Evolutionary conservation across 768 basidiomycete species (phyloP), one percentile per base, ranked within the genome.

Genomic region (Kondoa subrosea): DNA sequence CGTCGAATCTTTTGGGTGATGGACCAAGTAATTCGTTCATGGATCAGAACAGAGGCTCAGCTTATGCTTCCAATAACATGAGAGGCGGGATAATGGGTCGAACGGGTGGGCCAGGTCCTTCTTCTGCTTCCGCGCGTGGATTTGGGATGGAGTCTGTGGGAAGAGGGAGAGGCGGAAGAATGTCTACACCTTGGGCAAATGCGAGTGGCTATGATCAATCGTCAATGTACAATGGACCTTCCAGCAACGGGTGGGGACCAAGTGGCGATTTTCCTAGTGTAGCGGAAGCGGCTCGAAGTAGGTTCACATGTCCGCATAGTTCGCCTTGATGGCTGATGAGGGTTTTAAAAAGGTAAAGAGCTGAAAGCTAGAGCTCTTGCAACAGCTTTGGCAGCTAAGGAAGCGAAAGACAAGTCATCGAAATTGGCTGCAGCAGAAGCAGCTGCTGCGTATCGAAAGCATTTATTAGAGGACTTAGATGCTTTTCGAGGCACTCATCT

Each of bases 401-500:
- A 73, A 29, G 68, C 71, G 21, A 71, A 74, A 3, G 65, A 72
- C 63, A 74, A 65, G 31, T 64, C 29, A 59, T 67, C 67, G 8
- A 73, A 75, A 64, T 73, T 76, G 69, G 77, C 82, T 56, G 77
- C 81, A 1, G 81, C 82, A n/a, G 83, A 84, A 57, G 78, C 80
- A 16, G 81, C 81, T 25, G 80, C 80, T 0, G 80, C 81, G 4
- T 82, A 82, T 72, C 85, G 85, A 75, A 84, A 84, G 74, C 82
- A 84, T 21, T 78, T 86, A 56, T 78, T 85, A 66, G 87, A 91
- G 75, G 88, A 89, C 73, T 86, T 91, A 4, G 93, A 95, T 76
- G 87, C 91, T 0, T 99, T 99, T 78, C 83, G 91, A 50, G 92
- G 92, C 0, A 85, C 90, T 0, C 91, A 97, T 77, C 79, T 96